A percentile compares a stretch with the other conserved stretches of the same genome.
Conservation (phyloP, 768 basidiomycete genomes). For the Pulveroboletus sp. region DNA sequence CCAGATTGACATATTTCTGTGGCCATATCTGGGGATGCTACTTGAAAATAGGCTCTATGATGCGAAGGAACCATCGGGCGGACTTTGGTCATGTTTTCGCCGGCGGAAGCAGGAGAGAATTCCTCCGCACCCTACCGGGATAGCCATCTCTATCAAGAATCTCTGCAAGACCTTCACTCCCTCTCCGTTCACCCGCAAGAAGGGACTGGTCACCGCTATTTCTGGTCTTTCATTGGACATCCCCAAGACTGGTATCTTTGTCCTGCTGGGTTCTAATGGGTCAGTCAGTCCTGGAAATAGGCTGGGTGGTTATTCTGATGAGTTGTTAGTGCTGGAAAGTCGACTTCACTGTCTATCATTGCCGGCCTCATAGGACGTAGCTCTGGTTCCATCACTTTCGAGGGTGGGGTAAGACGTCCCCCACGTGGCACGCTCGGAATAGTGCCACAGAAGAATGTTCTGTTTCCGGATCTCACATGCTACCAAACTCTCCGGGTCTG, state of each 20-base stretch:
- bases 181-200: constrained; percentile 43
- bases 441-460: constrained; percentile 79
- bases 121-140: constrained; percentile 34
- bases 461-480: constrained; percentile 73
- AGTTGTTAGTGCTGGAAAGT: constrained; percentile 64
- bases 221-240: constrained; percentile 62
- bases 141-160: constrained; percentile 59
- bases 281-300: constrained; percentile 10
- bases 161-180: constrained; percentile 55
- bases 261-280: constrained; percentile 73
- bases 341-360: constrained; percentile 63
- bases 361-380: constrained; percentile 58
- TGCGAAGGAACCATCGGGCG: constrained; percentile 36
- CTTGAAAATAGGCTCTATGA: constrained; percentile 62
- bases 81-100: constrained; percentile 23
- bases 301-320: not conserved
- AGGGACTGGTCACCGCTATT: constrained; percentile 55
- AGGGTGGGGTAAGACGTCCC: constrained; percentile 49
- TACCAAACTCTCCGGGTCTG: constrained; percentile 69
- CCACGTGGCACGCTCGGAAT: constrained; percentile 67
- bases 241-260: constrained; percentile 71
- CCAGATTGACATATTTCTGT: constrained; percentile 68
- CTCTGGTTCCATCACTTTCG: constrained; percentile 51
- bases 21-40: constrained; percentile 61
- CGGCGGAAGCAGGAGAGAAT: constrained; percentile 4